These are phyloP conservation scores for Vaucheria bursata DNA, from an alignment of 352 stramenopile species.

Conservation along the genomic window DNA sequence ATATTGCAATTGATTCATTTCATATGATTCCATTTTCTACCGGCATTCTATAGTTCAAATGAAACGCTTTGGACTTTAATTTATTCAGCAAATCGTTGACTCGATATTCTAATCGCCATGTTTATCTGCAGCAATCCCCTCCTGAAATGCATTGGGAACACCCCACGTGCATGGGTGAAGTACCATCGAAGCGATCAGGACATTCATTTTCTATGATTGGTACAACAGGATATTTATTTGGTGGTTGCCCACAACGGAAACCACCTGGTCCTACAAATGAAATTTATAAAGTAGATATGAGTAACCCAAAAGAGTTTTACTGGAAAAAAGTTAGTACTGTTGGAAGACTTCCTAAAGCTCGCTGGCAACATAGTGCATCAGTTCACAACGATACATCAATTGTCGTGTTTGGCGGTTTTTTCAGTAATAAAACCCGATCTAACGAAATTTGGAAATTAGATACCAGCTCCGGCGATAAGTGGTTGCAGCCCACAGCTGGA, in stretches of 20 bases:
- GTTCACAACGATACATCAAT: conserved; percentile 66
- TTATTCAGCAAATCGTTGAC: no score
- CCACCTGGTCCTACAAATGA: conserved; percentile 84
- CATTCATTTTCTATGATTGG: conserved; percentile 85
- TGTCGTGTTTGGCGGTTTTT: conserved; percentile 87
- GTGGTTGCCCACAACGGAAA: conserved; percentile 76
- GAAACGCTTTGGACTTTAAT: no score
- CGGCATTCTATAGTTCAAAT: no score
- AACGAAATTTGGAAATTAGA: conserved; percentile 94
- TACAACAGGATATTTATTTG: conserved; percentile 78
- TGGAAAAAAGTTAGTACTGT: conserved; percentile 39
- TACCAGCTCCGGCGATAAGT: conserved; percentile 70
- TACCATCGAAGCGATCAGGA: conserved; percentile 79
- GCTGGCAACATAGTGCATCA: conserved; percentile 72
- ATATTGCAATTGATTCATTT: no score
- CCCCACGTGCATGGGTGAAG: conserved; percentile 77
- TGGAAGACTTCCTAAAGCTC: conserved; percentile 23
- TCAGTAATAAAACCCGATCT: conserved; percentile 65
- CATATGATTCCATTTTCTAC: no score
- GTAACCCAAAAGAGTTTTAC: conserved; percentile 51
- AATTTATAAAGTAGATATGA: conserved; percentile 83
- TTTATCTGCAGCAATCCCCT: conserved; percentile 50
- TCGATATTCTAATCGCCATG: no score
- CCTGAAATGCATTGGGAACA: conserved; percentile 73
- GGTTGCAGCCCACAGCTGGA: conserved; percentile 76